phyloP scores from a whole-genome alignment of 768 basidiomycete species.

The Baorangia bicolor region DNA sequence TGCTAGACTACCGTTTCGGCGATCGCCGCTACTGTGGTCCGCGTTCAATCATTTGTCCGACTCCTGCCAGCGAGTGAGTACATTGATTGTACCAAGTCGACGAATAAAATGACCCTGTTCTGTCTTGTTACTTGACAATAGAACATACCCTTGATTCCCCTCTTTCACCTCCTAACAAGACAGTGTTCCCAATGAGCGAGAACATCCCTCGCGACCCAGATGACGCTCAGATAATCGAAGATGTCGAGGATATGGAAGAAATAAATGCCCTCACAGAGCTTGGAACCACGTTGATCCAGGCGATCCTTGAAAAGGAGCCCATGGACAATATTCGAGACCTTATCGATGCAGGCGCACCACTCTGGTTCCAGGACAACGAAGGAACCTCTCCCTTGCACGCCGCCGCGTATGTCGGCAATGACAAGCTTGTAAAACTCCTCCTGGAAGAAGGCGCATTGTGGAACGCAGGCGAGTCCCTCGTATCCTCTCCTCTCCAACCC shows the following conservation, averaged over 20 bases:
- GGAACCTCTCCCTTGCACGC: constrained; percentile 87
- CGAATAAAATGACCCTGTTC: background rate
- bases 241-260: constrained; percentile 34
- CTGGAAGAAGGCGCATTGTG: constrained; percentile 85
- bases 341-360: constrained; percentile 67
- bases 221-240: constrained; percentile 18
- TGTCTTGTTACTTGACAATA: background rate
- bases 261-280: constrained; percentile 49
- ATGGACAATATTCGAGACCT: constrained; percentile 44
- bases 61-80: constrained; percentile 1
- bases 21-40: no score
- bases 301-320: constrained; percentile 52
- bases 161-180: background rate
- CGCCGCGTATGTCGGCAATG: constrained; percentile 71
- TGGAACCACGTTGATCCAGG: constrained; percentile 58
- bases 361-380: constrained; percentile 89
- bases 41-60: background rate
- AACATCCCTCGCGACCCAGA: background rate
- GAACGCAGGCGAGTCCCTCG: constrained; percentile 69
- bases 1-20: no score
- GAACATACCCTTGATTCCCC: background rate
- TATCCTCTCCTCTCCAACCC: background rate
- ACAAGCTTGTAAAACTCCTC: constrained; percentile 60
- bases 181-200: constrained; percentile 15
- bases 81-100: background rate